Evolutionary conservation across 2,329 filamentous ascomycete genomes (phyloP).

Genomic region (Akanthomyces muscarius): DNA sequence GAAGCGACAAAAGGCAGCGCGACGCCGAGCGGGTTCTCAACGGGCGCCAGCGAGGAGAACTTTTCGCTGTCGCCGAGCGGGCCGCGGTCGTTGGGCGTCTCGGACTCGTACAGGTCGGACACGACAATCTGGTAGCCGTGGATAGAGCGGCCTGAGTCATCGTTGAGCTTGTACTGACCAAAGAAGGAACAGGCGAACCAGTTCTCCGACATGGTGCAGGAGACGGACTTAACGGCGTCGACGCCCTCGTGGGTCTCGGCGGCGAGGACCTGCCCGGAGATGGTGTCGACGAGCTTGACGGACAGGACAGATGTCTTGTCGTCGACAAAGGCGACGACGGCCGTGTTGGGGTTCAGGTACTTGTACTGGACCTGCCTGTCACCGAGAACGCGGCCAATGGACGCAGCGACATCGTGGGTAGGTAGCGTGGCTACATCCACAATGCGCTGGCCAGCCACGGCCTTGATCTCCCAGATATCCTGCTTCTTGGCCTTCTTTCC

Average conservation of each 20-base stretch:
- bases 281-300: constrained; percentile 77
- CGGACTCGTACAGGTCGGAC: constrained; percentile 86
- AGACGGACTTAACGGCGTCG: constrained; percentile 68
- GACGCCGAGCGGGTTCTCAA: constrained; percentile 51
- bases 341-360: constrained; percentile 84
- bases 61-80: constrained; percentile 65
- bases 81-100: constrained; percentile 78
- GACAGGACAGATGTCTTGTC: constrained; percentile 57
- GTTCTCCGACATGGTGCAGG: constrained; percentile 83
- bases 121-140: constrained; percentile 84
- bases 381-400: constrained; percentile 89
- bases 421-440: constrained; percentile 64
- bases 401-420: constrained; percentile 80
- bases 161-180: constrained; percentile 54
- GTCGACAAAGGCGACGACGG: constrained; percentile 68
- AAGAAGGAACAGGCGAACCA: constrained; percentile 89
- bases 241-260: constrained; percentile 68
- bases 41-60: constrained; percentile 71
- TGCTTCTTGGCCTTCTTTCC: constrained; percentile 41
- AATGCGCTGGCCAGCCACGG: constrained; percentile 63
- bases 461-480: constrained; percentile 69
- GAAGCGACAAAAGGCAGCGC: constrained; percentile 71
- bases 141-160: constrained; percentile 52
- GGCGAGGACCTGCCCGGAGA: constrained; percentile 77
- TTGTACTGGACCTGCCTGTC: constrained; percentile 96